phyloP scores from a whole-genome alignment of 306 rosid genomes.

The Ziziphus jujuba region DNA sequence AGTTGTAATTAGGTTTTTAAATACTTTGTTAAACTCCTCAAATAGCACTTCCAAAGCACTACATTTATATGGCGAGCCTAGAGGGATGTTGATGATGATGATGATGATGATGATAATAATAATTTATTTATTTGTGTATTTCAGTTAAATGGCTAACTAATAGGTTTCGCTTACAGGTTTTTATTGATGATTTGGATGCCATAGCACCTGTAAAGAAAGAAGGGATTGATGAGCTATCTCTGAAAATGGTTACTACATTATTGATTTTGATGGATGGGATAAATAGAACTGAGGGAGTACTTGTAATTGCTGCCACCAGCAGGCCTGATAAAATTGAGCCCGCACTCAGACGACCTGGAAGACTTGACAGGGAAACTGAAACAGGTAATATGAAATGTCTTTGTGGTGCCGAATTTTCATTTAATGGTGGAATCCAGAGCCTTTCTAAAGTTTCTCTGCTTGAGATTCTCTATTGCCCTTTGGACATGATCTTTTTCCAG shows the following conservation, averaged over 20 bases:
- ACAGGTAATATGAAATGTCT: slow-evolving; percentile 50
- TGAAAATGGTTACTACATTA: slow-evolving; percentile 77
- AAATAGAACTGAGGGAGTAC: slow-evolving; percentile 55
- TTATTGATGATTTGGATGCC: slow-evolving; percentile 92
- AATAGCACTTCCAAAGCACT: too few species aligned
- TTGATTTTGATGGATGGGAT: slow-evolving; percentile 87
- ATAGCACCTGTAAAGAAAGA: slow-evolving; percentile 88
- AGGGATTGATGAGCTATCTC: slow-evolving; percentile 85
- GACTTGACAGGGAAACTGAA: slow-evolving; percentile 90
- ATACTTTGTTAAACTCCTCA: not conserved
- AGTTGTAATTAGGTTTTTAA: not conserved
- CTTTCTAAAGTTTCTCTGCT: not conserved
- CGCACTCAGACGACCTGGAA: slow-evolving; percentile 92
- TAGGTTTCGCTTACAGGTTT: slow-evolving; percentile 51
- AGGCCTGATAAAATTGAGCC: slow-evolving; percentile 85
- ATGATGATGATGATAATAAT: too few species aligned
- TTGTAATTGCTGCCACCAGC: slow-evolving; percentile 87
- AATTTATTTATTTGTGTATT: not conserved
- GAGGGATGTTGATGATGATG: too few species aligned
- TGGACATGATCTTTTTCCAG: too few species aligned
- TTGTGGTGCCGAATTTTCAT: slow-evolving; percentile 2
- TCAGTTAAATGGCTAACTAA: slow-evolving; percentile 15
- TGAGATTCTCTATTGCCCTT: not conserved
- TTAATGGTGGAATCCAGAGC: slow-evolving; percentile 6
- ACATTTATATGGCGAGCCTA: too few species aligned